Percentiles rank a stretch among this genome's conserved stretches.
Evolutionary conservation across 108 stramenopile genomes (phyloP).

Genomic region (Epithemia pelagica): DNA sequence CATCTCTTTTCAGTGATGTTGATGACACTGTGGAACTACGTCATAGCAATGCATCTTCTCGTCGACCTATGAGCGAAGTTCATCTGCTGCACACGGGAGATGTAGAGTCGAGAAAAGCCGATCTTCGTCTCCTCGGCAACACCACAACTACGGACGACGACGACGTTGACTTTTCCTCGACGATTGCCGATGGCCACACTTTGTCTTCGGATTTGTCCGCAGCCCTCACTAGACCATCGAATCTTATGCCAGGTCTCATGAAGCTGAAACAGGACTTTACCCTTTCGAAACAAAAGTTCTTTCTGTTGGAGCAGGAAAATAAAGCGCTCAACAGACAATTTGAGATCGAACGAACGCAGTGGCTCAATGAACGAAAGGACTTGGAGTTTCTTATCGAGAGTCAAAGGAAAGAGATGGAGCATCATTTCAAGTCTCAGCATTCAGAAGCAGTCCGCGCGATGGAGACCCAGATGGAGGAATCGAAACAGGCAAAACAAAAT

Average conservation of each 20-base stretch:
- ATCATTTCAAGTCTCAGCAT: neutral
- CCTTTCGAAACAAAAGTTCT: neutral
- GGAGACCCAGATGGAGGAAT: neutral
- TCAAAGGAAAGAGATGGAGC: neutral
- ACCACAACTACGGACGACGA: too few species aligned
- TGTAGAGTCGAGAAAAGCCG: too few species aligned
- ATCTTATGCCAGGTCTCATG: neutral
- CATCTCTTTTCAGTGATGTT: neutral
- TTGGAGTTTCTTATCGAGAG: neutral
- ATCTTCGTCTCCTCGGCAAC: too few species aligned
- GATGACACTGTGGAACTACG: neutral
- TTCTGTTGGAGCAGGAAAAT: neutral
- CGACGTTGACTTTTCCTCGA: neutral
- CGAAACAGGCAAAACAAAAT: neutral
- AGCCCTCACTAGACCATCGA: neutral
- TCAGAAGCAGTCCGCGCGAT: neutral
- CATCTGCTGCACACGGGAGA: neutral
- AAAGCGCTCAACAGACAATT: slow-evolving; percentile 1
- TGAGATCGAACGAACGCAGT: neutral
- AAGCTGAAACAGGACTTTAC: neutral
- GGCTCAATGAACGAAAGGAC: neutral
- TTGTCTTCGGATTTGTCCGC: neutral
- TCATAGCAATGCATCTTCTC: neutral
- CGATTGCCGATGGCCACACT: neutral
- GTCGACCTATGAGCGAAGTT: neutral